Evolutionary conservation across 2,329 filamentous ascomycete genomes (phyloP).

Genomic region (Fusarium nygamai): DNA sequence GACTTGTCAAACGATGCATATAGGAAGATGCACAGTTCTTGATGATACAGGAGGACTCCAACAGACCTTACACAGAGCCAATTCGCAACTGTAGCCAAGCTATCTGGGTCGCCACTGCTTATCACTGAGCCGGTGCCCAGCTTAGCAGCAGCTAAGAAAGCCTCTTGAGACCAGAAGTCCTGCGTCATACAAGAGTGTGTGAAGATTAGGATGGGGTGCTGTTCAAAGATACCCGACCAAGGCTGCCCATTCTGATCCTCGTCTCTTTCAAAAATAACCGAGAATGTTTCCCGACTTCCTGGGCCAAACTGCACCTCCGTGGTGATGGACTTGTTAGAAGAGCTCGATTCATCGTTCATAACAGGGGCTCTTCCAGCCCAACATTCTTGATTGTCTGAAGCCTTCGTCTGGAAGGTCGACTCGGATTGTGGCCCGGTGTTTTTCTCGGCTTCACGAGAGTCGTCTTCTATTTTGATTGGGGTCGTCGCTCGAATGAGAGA

Average conservation of each 20-base stretch:
- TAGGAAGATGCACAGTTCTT: slow-evolving; percentile 52
- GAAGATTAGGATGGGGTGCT: slow-evolving; percentile 44
- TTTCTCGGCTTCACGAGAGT: neutral
- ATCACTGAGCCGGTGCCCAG: slow-evolving; percentile 38
- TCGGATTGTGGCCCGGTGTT: neutral
- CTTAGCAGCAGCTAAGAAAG: slow-evolving; percentile 11
- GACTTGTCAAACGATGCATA: slow-evolving; percentile 43
- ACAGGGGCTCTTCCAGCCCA: neutral
- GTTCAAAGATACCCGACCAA: slow-evolving; percentile 45
- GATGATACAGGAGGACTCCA: slow-evolving; percentile 48
- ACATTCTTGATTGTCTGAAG: neutral
- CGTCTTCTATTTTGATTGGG: neutral
- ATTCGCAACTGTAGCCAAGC: slow-evolving; percentile 45
- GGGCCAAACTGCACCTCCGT: slow-evolving; percentile 34
- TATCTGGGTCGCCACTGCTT: slow-evolving; percentile 3
- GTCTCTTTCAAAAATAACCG: slow-evolving; percentile 23
- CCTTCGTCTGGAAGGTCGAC: neutral
- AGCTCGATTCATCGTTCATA: neutral
- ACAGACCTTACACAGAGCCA: slow-evolving; percentile 50
- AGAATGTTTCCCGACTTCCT: slow-evolving; percentile 5
- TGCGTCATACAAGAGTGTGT: slow-evolving; percentile 48
- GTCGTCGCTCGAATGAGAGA: neutral
- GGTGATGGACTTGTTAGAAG: neutral
- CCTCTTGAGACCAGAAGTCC: slow-evolving; percentile 44
- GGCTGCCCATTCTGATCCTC: neutral